phyloP scores from a whole-genome alignment of 176 grass and related monocot genomes.

The Raddia distichophylla region DNA sequence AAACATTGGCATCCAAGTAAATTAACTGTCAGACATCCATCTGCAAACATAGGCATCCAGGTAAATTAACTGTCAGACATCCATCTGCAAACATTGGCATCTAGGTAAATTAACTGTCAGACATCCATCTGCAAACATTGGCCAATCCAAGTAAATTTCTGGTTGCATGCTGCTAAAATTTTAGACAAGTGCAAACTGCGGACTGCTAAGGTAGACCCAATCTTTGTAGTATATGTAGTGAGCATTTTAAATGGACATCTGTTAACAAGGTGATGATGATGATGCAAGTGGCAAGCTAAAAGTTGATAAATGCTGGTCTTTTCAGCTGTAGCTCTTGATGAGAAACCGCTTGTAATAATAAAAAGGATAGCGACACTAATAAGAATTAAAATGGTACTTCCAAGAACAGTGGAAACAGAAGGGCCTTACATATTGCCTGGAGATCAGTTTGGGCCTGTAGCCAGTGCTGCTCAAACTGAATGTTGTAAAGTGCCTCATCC shows the following conservation, averaged over 20 bases:
- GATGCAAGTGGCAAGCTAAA: background rate
- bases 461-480: slow-evolving; percentile 99
- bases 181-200: background rate
- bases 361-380: background rate
- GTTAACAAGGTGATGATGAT: slow-evolving; percentile 2
- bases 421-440: slow-evolving; percentile 79
- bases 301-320: background rate
- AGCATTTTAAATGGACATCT: background rate
- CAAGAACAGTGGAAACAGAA: slow-evolving; percentile 2
- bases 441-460: slow-evolving; percentile 95
- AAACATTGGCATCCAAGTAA: no score
- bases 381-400: background rate
- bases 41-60: background rate
- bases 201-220: background rate
- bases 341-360: background rate
- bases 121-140: background rate
- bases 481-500: slow-evolving; percentile 97
- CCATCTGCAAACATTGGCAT: background rate
- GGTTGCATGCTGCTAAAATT: background rate
- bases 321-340: background rate
- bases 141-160: background rate
- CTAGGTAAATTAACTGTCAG: background rate
- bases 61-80: background rate
- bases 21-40: background rate
- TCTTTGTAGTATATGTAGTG: background rate